These are phyloP conservation scores for Drosera spatulata DNA, from an alignment of 179 eudicot genomes.

Conservation along the genomic window DNA sequence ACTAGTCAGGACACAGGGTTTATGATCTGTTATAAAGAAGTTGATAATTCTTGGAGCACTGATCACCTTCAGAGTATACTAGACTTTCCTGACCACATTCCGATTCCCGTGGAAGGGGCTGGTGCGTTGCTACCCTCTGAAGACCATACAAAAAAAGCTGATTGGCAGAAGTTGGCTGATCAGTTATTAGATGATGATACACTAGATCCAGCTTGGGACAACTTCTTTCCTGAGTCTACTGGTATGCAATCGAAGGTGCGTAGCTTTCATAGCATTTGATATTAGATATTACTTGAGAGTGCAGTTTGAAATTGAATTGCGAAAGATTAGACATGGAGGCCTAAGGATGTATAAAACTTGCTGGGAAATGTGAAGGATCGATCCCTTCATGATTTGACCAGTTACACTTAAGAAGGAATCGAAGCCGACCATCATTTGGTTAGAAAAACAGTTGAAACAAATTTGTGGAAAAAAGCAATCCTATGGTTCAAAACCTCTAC, in stretches of 20 bases:
- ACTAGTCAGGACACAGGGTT: conserved; percentile 18
- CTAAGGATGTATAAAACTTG: no score
- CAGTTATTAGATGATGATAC: conserved; percentile 28
- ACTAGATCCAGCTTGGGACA: conserved; percentile 40
- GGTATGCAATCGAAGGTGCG: conserved; percentile 36
- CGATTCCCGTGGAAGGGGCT: conserved; percentile 17
- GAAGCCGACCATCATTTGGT: no score
- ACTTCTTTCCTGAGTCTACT: conserved; percentile 30
- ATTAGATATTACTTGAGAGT: no score
- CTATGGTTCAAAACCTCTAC: no score
- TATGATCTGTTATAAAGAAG: conserved; percentile 25
- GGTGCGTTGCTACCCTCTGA: conserved; percentile 23
- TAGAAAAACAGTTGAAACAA: no score
- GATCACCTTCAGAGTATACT: conserved; percentile 41
- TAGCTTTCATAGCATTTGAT: neutral
- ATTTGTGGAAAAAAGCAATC: no score
- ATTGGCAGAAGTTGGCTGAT: conserved; percentile 42
- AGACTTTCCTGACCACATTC: conserved; percentile 33
- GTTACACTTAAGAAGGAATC: no score
- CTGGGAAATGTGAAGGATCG: no score
- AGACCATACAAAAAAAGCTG: conserved; percentile 24
- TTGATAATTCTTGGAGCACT: conserved; percentile 35
- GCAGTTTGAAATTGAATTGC: no score
- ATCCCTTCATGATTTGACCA: no score
- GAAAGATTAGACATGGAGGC: no score